Conservation (phyloP, 305 asterid genomes). For the Solanum aculeatissimum region DNA sequence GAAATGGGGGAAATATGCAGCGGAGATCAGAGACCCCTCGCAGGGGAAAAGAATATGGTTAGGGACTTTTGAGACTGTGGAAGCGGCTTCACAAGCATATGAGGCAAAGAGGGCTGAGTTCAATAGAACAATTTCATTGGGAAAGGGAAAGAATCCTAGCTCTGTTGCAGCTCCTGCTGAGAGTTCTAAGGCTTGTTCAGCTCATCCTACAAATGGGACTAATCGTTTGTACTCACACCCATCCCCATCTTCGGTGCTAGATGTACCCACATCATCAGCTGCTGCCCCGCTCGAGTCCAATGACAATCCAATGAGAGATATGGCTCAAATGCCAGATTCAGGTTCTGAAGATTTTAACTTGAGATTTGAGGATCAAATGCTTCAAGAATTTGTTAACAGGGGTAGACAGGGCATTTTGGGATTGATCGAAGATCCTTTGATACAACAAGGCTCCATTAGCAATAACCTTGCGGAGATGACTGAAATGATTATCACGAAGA, state of each 20-base stretch:
- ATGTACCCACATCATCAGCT: neutral
- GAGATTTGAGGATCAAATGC: neutral
- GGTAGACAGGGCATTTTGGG: neutral
- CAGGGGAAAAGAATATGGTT: constrained; percentile 18
- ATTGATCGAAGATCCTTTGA: neutral
- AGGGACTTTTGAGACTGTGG: constrained; percentile 21
- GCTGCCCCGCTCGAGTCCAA: neutral
- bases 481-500: neutral
- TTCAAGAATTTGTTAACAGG: neutral
- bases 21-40: constrained; percentile 22
- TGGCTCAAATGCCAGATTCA: neutral
- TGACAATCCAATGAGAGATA: neutral
- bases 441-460: neutral
- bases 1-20: constrained; percentile 28
- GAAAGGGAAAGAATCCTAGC: neutral
- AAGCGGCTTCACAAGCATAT: constrained; percentile 19
- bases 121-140: neutral
- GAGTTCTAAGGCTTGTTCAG: neutral
- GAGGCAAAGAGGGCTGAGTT: constrained; percentile 14
- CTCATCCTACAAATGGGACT: neutral
- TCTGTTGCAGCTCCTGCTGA: neutral
- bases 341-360: neutral
- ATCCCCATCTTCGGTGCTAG: constrained; percentile 28
- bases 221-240: neutral
- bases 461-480: neutral